Evolutionary conservation across 2,329 filamentous ascomycete species (phyloP), one percentile per base, ranked within the genome.

Genomic region (Aspergillus fructus): DNA sequence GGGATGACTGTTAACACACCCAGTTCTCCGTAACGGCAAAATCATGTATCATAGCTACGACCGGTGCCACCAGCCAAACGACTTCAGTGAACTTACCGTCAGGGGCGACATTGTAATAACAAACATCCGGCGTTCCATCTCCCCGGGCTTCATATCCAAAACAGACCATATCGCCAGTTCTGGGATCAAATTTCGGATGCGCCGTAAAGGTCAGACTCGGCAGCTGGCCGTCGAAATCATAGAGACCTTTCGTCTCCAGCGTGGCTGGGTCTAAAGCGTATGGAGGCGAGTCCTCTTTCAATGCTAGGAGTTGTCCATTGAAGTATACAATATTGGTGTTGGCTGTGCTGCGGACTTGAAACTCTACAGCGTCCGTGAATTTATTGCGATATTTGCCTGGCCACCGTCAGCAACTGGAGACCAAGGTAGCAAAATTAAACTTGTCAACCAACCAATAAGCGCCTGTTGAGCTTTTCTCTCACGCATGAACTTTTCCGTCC

Each of bases 281-380:
- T 0, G 82, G 82, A 2, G 81, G 83, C 3, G 81, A 76, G 24
- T 78, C 77, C 2, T 83, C 78, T 62, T 86, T 86, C 51, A 86
- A 64, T 47, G 66, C 66, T 0, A 68, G 49, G 1, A 68, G 34
- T 5, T 81, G 76, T 0, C 83, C 83, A 7, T 81, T 73, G 79
- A 82, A 86, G 63, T 81, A 84, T 1, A 82, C 73, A n/a, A 86
- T 72, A 56, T 87, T 86, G 1, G 84, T 86, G 61, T 87, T 86
- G 3, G 80, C 75, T 0, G 76, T 77, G 15, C 62, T 72, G 40
- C 68, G 65, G 11, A 73, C 55, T 23, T 68, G 66, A 47, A 71
- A 68, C 48, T 71, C 63, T 13, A 75, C 70, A 1, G 69, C 70
- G 60, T 77, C 73, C 4, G 75, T 76, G 59, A 63, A 76, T 24